Evolutionary conservation across 2,329 filamentous ascomycete genomes (phyloP).

Genomic region (Cladosporium sphaerospermum): DNA sequence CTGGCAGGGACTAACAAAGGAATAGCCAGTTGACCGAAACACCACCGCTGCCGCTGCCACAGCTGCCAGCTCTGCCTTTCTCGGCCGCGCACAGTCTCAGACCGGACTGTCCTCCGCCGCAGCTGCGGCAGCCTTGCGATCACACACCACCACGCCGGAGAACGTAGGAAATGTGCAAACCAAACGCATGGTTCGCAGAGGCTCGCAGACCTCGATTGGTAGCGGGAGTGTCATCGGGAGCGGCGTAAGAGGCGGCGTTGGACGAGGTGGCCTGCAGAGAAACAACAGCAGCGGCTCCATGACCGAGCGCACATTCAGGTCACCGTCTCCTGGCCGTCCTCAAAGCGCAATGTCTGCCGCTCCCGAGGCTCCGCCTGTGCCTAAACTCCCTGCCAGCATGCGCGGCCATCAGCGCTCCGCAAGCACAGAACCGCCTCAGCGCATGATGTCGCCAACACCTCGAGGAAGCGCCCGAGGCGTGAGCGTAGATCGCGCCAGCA

Average conservation of each 20-base stretch:
- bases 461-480: conserved; percentile 30
- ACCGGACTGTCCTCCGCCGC: conserved; percentile 73
- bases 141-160: conserved; percentile 69
- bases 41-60: conserved; percentile 71
- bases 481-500: conserved; percentile 25
- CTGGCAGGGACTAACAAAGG: not conserved
- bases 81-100: conserved; percentile 58
- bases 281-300: conserved; percentile 72
- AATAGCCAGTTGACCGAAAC: conserved; percentile 48
- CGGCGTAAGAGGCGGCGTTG: conserved; percentile 24
- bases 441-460: conserved; percentile 40
- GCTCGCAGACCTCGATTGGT: conserved; percentile 63
- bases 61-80: conserved; percentile 68
- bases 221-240: conserved; percentile 36
- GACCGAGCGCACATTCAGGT: conserved; percentile 81
- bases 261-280: conserved; percentile 50
- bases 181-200: conserved; percentile 71
- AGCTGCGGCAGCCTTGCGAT: conserved; percentile 76
- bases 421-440: conserved; percentile 47
- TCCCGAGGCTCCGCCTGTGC: conserved; percentile 61
- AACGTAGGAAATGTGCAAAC: conserved; percentile 79
- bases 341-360: conserved; percentile 21
- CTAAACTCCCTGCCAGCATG: conserved; percentile 50
- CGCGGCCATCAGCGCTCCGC: conserved; percentile 37
- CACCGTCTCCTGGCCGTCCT: conserved; percentile 56